Evolutionary conservation across 2,329 filamentous ascomycete genomes (phyloP).

Genomic region (Alternaria brassicicola): DNA sequence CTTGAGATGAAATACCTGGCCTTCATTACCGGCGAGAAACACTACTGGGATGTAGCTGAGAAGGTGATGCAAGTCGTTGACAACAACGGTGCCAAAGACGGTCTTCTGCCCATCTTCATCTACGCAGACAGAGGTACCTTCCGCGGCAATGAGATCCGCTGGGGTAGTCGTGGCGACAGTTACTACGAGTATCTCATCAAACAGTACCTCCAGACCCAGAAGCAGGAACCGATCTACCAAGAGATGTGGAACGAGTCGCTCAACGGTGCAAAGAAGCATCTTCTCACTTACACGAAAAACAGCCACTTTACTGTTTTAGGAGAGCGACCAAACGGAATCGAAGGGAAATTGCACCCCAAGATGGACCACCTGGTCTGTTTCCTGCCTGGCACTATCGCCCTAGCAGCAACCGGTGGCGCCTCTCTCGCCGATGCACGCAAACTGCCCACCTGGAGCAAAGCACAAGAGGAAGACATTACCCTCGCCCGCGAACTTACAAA

Average conservation of each 20-base stretch:
- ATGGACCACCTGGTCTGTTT: constrained; percentile 99
- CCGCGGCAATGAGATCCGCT: constrained; percentile 80
- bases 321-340: constrained; percentile 78
- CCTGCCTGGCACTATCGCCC: constrained; percentile 92
- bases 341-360: constrained; percentile 73
- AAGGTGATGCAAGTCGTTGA: constrained; percentile 92
- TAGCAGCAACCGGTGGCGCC: constrained; percentile 81
- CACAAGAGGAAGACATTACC: constrained; percentile 84
- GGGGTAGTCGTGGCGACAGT: constrained; percentile 93
- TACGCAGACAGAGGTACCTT: constrained; percentile 80
- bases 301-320: constrained; percentile 86
- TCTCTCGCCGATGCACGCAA: constrained; percentile 77
- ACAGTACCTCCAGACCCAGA: constrained; percentile 92
- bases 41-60: constrained; percentile 92
- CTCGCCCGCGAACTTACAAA: constrained; percentile 91
- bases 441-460: constrained; percentile 70
- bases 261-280: constrained; percentile 83
- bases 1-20: constrained; percentile 97
- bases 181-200: constrained; percentile 99
- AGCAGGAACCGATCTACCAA: constrained; percentile 82
- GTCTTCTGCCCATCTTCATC: constrained; percentile 90
- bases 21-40: constrained; percentile 88
- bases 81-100: constrained; percentile 76
- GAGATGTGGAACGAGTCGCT: constrained; percentile 94
- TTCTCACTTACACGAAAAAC: constrained; percentile 84